A percentile compares a stretch with the other conserved stretches of the same genome.
phyloP scores from a whole-genome alignment of 73 alveolate species.

The Paramecium tetraurelia region DNA sequence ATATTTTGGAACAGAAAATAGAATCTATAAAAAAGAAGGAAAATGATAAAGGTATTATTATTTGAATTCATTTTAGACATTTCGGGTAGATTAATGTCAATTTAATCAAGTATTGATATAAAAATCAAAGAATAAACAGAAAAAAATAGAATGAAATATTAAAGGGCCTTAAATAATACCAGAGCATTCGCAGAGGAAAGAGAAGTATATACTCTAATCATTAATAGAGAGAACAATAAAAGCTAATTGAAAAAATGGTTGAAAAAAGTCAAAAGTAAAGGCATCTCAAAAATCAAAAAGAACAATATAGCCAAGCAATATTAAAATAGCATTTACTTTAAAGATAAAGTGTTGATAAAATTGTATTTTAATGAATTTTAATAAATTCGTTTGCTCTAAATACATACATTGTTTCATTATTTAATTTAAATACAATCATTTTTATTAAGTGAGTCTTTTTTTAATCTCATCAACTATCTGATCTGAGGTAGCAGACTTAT shows the following conservation, averaged over 20 bases:
- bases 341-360: slow-evolving; percentile 9
- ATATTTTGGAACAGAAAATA: not conserved
- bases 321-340: not conserved
- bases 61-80: not conserved
- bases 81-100: not conserved
- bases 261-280: slow-evolving; percentile 20
- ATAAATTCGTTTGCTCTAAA: not conserved
- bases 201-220: not conserved
- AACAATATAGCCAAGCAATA: not conserved
- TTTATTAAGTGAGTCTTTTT: not conserved
- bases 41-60: not conserved
- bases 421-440: not conserved
- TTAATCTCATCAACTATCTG: not conserved
- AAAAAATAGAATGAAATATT: not conserved
- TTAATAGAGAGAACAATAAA: not conserved
- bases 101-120: not conserved
- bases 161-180: slow-evolving; percentile 27
- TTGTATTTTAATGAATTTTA: not conserved
- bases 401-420: not conserved
- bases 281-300: not conserved
- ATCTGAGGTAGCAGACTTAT: not conserved
- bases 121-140: slow-evolving; percentile 3
- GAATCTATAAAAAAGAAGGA: not conserved
- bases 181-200: not conserved
- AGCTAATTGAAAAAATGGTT: not conserved